Base-by-base conservation (phyloP, 2,329 filamentous ascomycete genomes). In the Ophiostoma quercus region DNA sequence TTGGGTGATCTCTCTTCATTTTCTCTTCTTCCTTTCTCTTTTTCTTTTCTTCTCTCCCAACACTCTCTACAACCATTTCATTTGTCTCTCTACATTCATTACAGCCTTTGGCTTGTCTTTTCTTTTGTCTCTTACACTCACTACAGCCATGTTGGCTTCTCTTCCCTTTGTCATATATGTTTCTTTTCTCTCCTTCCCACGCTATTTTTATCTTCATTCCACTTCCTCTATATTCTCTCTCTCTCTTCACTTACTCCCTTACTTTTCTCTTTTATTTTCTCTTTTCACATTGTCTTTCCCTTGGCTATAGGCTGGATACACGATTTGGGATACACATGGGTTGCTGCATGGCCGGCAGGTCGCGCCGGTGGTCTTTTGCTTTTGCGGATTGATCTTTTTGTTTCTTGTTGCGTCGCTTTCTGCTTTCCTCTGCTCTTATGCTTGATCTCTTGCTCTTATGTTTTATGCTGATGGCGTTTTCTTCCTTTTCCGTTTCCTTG, bases 331-430 rank as follows among this genome's bases (percentile, higher is more conserved):
- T 62, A 62, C 57, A 32, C 25, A 62, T 32, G 57, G 12, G 25
- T 32, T 62, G 19, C 57, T 62, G 57, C 57, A 62, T 62, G 57
- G 57, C 25, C 43, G 51, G 51, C n/a, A 57, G 51, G 51, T 25
- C 51, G 8, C 8, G 51, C 51, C 54, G 9, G 54, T 62, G 29
- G 37, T 19, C 29, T 67, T 67, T 62, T 66, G 29, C 25, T 41
- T 66, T 41, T 41, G 39, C 25, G 9, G 37, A 47, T n/a, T 54
- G 29, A 19, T 39, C 25, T 51, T 43, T 70, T 16, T 65, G 54
- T 66, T 43, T 67, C 19, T 32, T 63, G 41, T 51, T 29, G 25
- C 25, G 8, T 43, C 16, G 57, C n/a, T 22, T 51, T 51, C n/a
- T 39, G 14, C 32, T 34, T 19, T n/a, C 34, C 34, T 34, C 34